Evolutionary conservation across 768 basidiomycete species (phyloP), one percentile per base, ranked within the genome.

Genomic region (Tylopilus sp.): DNA sequence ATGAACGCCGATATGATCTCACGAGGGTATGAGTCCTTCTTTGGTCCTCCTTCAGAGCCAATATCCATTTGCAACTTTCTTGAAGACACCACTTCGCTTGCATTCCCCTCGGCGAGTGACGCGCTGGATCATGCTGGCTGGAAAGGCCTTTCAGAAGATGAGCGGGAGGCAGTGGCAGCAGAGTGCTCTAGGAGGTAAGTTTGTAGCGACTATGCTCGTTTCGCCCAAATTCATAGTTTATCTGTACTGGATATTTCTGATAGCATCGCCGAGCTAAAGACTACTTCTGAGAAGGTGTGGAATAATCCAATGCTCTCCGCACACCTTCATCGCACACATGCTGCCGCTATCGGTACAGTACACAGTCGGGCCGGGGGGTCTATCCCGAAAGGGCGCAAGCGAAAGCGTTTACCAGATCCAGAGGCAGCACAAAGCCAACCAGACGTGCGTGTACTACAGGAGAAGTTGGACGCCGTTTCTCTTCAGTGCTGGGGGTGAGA

Each of bases 401-500:
- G 72, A 53, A 78, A 76, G 50, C 66, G 70, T 52, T n/a, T 63
- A 10, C 54, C 57, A 1, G 56, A 60, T 19, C 53, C 57, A 1
- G 62, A 66, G 24, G 45, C 50, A 1, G 49, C 45, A 8, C 54
- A 72, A n/a, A 73, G 78, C 41, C 64, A 71, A 5, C 67, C 75
- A 8, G 82, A 85, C 25, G 76, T 84, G 1, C 60, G 67, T 1
- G 64, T 64, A 2, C 60, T 90, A 6, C 78, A 84, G 60, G 69
- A 74, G 41, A 72, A 71, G 19, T 63, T 91, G n/a, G 81, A 83
- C 12, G 58, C 61, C 4, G 68, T 83, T 16, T 65, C 77, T 37
- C 74, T 91, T 21, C 76, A 71, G 36, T 78, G 82, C 58, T 89
- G 84, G 80, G 77, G 76, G 87, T 89, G 61, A 55, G 84, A 69